Evolutionary conservation across 1,284 basidiomycete species (phyloP), one percentile per base, ranked within the genome.

Genomic region (Ganoderma lucidum): DNA sequence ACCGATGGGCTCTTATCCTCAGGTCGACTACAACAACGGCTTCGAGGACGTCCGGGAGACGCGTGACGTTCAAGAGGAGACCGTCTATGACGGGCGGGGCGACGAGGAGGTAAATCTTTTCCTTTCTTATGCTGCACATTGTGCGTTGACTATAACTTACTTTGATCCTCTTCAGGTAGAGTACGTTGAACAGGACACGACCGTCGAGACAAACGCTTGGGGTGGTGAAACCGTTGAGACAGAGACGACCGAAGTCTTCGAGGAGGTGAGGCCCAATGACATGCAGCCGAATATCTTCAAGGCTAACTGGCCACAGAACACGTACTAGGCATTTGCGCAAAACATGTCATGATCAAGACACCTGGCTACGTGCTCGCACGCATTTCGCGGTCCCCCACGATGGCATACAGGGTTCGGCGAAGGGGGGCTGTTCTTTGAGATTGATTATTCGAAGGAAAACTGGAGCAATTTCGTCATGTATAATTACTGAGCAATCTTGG

Each of bases 21-120:
- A 61, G 59, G 28, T 30, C 30, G 59, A 61, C 39, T 61, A 61
- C 59, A 61, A 61, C 59, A 30, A 61, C 59, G 59, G 59, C 39
- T 61, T 23, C 23, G 59, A 61, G 59, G 39, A 42, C 39, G 59
- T 61, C n/a, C n/a, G 10, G 19, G 56, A 61, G 59, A 61, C 59
- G 39, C 23, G 23, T 3, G 59, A 61, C 17, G 14, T 42, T 39
- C 12, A 42, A 61, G 41, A 61, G 23, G 59, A 61, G 23, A 41
- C 44, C 41, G 59, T 28, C 23, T 60, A 39, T 37, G 59, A 42
- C 59, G 12, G 10, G 28, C 37, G 39, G 39, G 37, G 37, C 8
- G 37, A 39, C 59, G 59, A 61, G 28, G 59, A 61, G 59, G 59
- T 61, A 15, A 14, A n/a, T 5, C 14, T 61, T 12, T 44, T 8